These are phyloP conservation scores for Corchorus olitorius DNA, from an alignment of 345 rosid genomes.

Conservation along the genomic window DNA sequence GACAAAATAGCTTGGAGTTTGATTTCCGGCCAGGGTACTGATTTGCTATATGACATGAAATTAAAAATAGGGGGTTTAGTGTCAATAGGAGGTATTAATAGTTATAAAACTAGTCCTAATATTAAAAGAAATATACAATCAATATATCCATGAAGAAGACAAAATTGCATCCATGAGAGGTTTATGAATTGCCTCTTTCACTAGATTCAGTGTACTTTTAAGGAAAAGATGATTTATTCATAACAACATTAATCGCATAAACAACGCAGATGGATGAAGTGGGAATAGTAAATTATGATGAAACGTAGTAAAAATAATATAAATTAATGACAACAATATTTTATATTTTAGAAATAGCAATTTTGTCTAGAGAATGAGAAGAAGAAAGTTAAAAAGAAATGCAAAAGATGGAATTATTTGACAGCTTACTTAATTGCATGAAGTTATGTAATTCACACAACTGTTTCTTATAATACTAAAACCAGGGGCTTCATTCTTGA, in stretches of 20 bases:
- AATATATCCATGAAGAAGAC: neutral
- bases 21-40: slow-evolving; percentile 96
- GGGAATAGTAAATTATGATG: neutral
- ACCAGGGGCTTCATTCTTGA: neutral
- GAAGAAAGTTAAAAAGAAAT: neutral
- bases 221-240: neutral
- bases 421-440: neutral
- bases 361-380: neutral
- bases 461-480: neutral
- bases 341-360: neutral
- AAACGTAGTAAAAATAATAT: neutral
- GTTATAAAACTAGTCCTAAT: neutral
- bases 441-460: neutral
- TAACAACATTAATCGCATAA: neutral
- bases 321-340: neutral
- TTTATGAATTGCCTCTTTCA: neutral
- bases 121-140: neutral
- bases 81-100: slow-evolving; percentile 1
- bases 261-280: neutral
- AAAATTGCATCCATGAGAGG: neutral
- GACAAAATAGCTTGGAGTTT: slow-evolving; percentile 69
- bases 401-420: neutral
- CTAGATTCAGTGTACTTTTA: neutral
- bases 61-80: neutral
- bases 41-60: slow-evolving; percentile 66